Conservation (phyloP, 129 eudicot genomes). For the Glebionis coronaria region DNA sequence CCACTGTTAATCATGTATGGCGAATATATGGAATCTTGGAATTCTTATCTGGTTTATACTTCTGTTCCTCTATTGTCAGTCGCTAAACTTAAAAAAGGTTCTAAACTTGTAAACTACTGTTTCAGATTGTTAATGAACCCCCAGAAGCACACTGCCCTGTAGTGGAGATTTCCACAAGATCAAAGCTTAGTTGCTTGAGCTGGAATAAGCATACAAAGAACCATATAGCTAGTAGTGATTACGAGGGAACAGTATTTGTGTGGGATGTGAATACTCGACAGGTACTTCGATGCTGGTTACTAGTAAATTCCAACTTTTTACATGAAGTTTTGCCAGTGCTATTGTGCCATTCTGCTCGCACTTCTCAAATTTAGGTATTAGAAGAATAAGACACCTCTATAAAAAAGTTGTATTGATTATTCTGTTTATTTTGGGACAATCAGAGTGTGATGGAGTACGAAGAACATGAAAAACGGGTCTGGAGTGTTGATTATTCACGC, state of each 20-base stretch:
- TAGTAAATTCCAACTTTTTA: background rate
- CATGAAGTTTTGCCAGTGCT: background rate
- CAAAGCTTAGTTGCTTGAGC: slow-evolving; percentile 76
- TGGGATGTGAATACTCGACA: slow-evolving; percentile 69
- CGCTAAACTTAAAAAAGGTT: too few species aligned
- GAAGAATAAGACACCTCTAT: slow-evolving; percentile 1
- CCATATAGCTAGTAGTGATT: slow-evolving; percentile 77
- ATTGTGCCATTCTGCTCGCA: slow-evolving; percentile 3
- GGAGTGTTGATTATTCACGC: slow-evolving; percentile 72
- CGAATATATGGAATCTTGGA: slow-evolving; percentile 1
- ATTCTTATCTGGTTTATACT: background rate
- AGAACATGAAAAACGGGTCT: slow-evolving; percentile 72
- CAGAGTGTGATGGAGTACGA: slow-evolving; percentile 79
- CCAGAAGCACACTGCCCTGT: slow-evolving; percentile 68
- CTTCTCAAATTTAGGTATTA: background rate
- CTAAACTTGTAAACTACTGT: background rate
- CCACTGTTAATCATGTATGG: slow-evolving; percentile 4
- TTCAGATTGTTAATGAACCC: slow-evolving; percentile 68
- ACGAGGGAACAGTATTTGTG: slow-evolving; percentile 66
- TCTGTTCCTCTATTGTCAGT: too few species aligned
- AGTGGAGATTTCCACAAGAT: slow-evolving; percentile 68
- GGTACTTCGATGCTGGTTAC: slow-evolving; percentile 31
- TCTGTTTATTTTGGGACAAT: slow-evolving; percentile 16
- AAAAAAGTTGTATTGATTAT: slow-evolving; percentile 1
- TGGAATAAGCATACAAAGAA: slow-evolving; percentile 67